A percentile compares a stretch with the other conserved stretches of the same genome.
These are phyloP conservation scores for Marsdenia floribunda DNA, from an alignment of 257 asterid genomes.

Conservation along the genomic window DNA sequence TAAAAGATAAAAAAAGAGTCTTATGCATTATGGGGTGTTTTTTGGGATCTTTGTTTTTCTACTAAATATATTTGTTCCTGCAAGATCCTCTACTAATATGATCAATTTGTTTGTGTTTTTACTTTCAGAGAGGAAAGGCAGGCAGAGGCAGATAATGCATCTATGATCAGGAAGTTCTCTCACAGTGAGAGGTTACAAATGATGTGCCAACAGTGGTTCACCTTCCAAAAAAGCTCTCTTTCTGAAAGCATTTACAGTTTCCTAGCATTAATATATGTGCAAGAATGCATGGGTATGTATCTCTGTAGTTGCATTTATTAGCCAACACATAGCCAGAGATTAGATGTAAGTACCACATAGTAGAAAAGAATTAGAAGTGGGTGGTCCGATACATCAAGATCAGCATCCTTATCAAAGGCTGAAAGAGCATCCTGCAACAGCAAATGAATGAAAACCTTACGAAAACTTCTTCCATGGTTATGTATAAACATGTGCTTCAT, in stretches of 20 bases:
- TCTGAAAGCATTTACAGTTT: too few relatives aligned
- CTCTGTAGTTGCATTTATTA: background rate
- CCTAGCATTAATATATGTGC: too few relatives aligned
- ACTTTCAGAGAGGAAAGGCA: background rate
- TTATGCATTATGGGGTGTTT: background rate
- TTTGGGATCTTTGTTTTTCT: background rate
- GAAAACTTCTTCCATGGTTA: too few relatives aligned
- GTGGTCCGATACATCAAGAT: conserved; percentile 30
- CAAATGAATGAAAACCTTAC: background rate
- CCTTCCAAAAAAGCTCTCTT: background rate
- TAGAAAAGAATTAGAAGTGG: conserved; percentile 30
- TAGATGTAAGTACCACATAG: conserved; percentile 22
- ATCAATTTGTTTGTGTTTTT: too few relatives aligned
- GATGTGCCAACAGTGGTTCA: background rate
- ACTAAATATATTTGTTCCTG: background rate
- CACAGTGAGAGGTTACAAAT: background rate
- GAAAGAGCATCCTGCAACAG: conserved; percentile 28
- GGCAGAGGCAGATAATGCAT: background rate
- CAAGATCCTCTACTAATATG: background rate
- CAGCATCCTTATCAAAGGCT: conserved; percentile 27
- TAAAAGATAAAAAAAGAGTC: background rate
- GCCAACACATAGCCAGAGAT: background rate
- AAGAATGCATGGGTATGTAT: too few relatives aligned
- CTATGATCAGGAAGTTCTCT: background rate
- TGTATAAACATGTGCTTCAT: background rate